A percentile compares a stretch with the other conserved stretches of the same genome.
Conservation (phyloP, 495 filamentous ascomycete species). For the Hypoxylon lienhwacheense region DNA sequence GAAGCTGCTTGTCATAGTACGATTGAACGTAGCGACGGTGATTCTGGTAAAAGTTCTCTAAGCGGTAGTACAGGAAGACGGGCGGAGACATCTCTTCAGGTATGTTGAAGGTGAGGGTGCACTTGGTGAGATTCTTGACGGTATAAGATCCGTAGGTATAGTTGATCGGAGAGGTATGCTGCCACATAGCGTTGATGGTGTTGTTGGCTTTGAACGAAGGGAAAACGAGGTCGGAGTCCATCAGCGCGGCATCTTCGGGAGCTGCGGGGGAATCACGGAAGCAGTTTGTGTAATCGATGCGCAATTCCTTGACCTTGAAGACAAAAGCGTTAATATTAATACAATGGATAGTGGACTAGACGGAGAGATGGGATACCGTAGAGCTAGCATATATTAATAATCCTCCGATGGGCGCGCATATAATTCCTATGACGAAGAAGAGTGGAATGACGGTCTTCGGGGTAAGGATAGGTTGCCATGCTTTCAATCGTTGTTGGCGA, state of each 20-base stretch:
- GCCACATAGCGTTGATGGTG: constrained; percentile 42
- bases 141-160: constrained; percentile 28
- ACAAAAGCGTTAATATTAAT: constrained; percentile 18
- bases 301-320: constrained; percentile 80
- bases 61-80: constrained; percentile 87
- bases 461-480: constrained; percentile 96
- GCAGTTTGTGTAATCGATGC: constrained; percentile 88
- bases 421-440: constrained; percentile 81
- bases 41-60: constrained; percentile 99
- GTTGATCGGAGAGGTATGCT: constrained; percentile 28
- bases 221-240: constrained; percentile 60
- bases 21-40: constrained; percentile 95
- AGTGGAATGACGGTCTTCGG: constrained; percentile 90
- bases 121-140: constrained; percentile 45
- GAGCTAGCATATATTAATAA: constrained; percentile 81
- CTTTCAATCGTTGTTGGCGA: constrained; percentile 86
- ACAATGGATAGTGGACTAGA: not conserved
- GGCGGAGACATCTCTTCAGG: constrained; percentile 76
- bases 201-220: constrained; percentile 65
- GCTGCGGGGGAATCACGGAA: constrained; percentile 53
- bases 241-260: constrained; percentile 37
- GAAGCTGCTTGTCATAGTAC: constrained; percentile 78
- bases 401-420: constrained; percentile 87
- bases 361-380: constrained; percentile 50
- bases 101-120: constrained; percentile 74